Evolutionary conservation across 805 yeast genomes (phyloP).

Genomic region (Saccharomycopsis malanga): DNA sequence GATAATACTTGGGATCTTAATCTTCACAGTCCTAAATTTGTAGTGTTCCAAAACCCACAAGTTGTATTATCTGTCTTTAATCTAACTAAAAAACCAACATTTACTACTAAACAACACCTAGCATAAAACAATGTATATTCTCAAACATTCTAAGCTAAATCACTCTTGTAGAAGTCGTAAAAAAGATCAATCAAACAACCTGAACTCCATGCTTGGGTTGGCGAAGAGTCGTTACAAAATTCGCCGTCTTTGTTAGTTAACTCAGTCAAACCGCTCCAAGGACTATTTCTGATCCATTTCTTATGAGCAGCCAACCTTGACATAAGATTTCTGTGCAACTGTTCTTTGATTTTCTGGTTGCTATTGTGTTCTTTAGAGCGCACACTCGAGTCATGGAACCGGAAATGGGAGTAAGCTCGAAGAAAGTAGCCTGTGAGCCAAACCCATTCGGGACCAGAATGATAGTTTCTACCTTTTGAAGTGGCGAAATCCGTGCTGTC

Average conservation of each 20-base stretch:
- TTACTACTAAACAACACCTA: too few relatives aligned
- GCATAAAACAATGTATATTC: too few relatives aligned
- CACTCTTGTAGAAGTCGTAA: constrained; percentile 40
- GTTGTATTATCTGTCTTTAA: too few relatives aligned
- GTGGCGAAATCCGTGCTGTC: constrained; percentile 87
- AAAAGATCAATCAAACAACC: constrained; percentile 78
- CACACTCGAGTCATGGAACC: constrained; percentile 33
- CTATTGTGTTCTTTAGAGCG: constrained; percentile 29
- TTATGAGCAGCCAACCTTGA: constrained; percentile 57
- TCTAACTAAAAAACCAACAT: too few relatives aligned
- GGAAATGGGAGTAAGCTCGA: constrained; percentile 62
- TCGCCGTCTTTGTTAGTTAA: constrained; percentile 84
- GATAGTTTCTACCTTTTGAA: constrained; percentile 92
- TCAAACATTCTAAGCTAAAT: too few relatives aligned
- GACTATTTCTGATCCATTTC: constrained; percentile 63
- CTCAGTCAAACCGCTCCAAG: constrained; percentile 93
- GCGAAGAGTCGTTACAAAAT: constrained; percentile 78
- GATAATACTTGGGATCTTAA: too few relatives aligned
- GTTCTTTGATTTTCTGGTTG: constrained; percentile 30
- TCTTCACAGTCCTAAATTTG: too few relatives aligned
- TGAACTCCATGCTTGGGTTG: constrained; percentile 96
- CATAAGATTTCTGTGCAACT: constrained; percentile 52
- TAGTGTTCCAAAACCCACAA: too few relatives aligned
- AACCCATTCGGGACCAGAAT: constrained; percentile 99
- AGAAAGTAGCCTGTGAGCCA: constrained; percentile 87